Percentiles rank a stretch among this genome's conserved stretches.
Conservation (phyloP, 2,329 filamentous ascomycete species). For the Diaporthe humulicola region DNA sequence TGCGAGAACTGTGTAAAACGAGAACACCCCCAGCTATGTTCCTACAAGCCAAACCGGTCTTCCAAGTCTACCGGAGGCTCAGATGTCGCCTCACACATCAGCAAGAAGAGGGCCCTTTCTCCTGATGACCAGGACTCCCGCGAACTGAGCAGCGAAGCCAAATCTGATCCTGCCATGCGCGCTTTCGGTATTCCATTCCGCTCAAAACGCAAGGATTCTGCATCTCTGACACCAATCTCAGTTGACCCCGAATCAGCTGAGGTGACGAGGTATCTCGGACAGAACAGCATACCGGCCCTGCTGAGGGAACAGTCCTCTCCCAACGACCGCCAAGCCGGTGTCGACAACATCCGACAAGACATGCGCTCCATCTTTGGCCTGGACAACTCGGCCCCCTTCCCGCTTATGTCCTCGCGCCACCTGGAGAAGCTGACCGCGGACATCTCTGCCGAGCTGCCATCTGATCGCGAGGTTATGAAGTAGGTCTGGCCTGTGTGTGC, state of each 20-base stretch:
- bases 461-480: constrained; percentile 77
- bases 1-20: constrained; percentile 78
- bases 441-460: constrained; percentile 72
- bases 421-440: constrained; percentile 71
- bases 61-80: constrained; percentile 46
- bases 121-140: constrained; percentile 52
- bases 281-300: constrained; percentile 77
- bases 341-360: constrained; percentile 71
- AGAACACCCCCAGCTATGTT: constrained; percentile 74
- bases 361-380: constrained; percentile 76
- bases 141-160: constrained; percentile 52
- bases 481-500: constrained; percentile 52
- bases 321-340: constrained; percentile 63
- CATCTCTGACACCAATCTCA: constrained; percentile 43
- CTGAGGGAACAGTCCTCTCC: constrained; percentile 71
- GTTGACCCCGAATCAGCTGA: constrained; percentile 68
- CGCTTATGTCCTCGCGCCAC: constrained; percentile 74
- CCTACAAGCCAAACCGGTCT: constrained; percentile 73
- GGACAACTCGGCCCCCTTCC: constrained; percentile 76
- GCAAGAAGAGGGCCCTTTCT: constrained; percentile 41
- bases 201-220: constrained; percentile 33
- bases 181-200: constrained; percentile 45
- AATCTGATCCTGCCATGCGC: constrained; percentile 54
- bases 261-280: constrained; percentile 72
- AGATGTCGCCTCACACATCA: constrained; percentile 41